Evolutionary conservation across 78 protist species (phyloP).

Genomic region (Isochrysis galbana): DNA sequence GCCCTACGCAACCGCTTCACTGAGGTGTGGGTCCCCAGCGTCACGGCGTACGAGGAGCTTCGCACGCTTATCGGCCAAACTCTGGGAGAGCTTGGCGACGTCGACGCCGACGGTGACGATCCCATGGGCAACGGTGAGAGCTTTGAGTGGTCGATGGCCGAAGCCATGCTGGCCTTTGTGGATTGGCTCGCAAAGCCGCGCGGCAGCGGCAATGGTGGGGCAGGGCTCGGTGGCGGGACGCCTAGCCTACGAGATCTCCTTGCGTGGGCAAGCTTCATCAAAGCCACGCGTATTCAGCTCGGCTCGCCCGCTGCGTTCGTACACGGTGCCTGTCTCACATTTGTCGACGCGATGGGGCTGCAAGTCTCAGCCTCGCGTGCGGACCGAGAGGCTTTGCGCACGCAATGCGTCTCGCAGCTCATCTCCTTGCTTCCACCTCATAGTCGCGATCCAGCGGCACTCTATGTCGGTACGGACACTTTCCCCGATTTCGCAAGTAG

Average conservation of each 20-base stretch:
- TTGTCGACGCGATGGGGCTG: conserved; percentile 83
- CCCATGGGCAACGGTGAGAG: too few species aligned
- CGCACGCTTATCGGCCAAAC: neutral
- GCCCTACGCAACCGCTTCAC: conserved; percentile 98
- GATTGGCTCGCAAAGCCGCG: neutral
- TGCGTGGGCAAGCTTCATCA: conserved; percentile 22
- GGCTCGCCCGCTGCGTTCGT: conserved; percentile 47
- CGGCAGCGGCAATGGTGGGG: neutral
- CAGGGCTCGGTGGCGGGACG: neutral
- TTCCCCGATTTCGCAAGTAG: neutral
- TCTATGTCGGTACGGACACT: neutral
- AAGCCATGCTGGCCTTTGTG: neutral
- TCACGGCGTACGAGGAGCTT: conserved; percentile 61
- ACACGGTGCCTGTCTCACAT: conserved; percentile 86
- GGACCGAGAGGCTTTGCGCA: neutral
- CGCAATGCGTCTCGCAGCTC: neutral
- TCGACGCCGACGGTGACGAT: neutral
- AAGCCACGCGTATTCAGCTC: neutral
- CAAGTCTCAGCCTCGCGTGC: conserved; percentile 30
- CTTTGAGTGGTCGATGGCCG: neutral
- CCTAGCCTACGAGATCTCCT: conserved; percentile 80
- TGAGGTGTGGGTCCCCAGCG: conserved; percentile 92
- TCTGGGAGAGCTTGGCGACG: neutral
- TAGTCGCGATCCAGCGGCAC: neutral
- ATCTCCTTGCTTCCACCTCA: neutral